Evolutionary conservation across 2,329 filamentous ascomycete genomes (phyloP).

Genomic region (Diaporthe citri): DNA sequence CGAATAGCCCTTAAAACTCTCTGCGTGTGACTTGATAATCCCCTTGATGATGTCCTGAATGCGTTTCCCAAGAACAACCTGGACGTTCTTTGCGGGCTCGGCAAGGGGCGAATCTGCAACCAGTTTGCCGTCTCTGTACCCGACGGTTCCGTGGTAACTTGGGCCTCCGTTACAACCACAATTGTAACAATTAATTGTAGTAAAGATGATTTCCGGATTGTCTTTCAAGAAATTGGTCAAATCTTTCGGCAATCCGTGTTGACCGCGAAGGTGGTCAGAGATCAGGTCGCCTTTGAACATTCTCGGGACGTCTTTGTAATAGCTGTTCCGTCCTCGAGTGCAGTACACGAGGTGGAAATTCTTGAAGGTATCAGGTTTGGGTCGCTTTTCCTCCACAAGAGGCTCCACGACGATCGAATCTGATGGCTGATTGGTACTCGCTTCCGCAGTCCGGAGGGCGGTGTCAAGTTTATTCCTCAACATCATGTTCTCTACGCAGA

Average conservation of each 20-base stretch:
- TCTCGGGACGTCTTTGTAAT: neutral
- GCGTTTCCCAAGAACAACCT: neutral
- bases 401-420: neutral
- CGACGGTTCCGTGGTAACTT: neutral
- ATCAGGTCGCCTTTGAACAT: neutral
- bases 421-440: neutral
- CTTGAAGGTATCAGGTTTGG: neutral
- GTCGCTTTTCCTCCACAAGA: neutral
- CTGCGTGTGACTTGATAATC: neutral
- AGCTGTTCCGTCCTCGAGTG: neutral
- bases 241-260: neutral
- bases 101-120: neutral
- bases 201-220: neutral
- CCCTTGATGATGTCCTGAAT: neutral
- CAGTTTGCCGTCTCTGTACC: conserved; percentile 1
- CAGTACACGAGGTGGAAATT: neutral
- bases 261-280: neutral
- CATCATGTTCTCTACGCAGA: neutral
- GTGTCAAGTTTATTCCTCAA: neutral
- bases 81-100: neutral
- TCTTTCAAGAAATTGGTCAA: neutral
- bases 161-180: neutral
- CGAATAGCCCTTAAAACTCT: neutral
- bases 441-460: neutral
- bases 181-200: neutral